A percentile compares a stretch with the other conserved stretches of the same genome.
These are phyloP conservation scores for Austroboletus eburneus DNA, from an alignment of 768 basidiomycete genomes.

Conservation along the genomic window DNA sequence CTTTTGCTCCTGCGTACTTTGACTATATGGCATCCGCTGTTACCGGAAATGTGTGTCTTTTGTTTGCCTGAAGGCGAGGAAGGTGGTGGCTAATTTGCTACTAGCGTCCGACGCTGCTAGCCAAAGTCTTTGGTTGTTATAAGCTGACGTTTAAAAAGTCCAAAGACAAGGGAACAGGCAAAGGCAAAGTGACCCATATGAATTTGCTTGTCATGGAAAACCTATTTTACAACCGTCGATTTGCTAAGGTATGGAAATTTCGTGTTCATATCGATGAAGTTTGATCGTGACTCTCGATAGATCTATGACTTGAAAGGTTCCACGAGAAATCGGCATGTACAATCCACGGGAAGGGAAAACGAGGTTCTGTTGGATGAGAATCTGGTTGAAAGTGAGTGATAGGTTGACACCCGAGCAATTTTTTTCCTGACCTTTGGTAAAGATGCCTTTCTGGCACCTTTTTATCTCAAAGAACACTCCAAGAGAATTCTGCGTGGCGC, in stretches of 20 bases:
- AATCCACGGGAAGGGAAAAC: conserved; percentile 83
- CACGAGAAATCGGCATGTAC: conserved; percentile 88
- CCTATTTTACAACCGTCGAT: conserved; percentile 87
- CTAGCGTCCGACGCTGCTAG: conserved; percentile 89
- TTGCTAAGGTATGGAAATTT: conserved; percentile 62
- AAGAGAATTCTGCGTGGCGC: conserved; percentile 90
- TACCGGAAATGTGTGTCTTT: conserved; percentile 62
- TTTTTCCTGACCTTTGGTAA: conserved; percentile 9
- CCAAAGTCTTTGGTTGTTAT: conserved; percentile 96
- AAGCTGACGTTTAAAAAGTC: conserved; percentile 88
- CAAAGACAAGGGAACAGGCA: conserved; percentile 57
- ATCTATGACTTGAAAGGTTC: conserved; percentile 98
- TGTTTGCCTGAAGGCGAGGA: background rate
- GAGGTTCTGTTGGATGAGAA: conserved; percentile 97
- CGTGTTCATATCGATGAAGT: background rate
- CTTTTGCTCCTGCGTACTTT: conserved; percentile 96
- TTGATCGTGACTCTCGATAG: conserved; percentile 35
- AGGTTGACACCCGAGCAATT: background rate
- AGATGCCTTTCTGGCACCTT: conserved; percentile 85
- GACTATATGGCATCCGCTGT: conserved; percentile 97
- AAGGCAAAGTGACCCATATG: conserved; percentile 83
- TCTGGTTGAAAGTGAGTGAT: conserved; percentile 73
- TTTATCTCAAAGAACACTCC: conserved; percentile 95
- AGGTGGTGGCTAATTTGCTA: conserved; percentile 4
- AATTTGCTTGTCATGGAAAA: conserved; percentile 98